Evolutionary conservation across 2,329 filamentous ascomycete species (phyloP).

Genomic region (Ophiostoma ips): DNA sequence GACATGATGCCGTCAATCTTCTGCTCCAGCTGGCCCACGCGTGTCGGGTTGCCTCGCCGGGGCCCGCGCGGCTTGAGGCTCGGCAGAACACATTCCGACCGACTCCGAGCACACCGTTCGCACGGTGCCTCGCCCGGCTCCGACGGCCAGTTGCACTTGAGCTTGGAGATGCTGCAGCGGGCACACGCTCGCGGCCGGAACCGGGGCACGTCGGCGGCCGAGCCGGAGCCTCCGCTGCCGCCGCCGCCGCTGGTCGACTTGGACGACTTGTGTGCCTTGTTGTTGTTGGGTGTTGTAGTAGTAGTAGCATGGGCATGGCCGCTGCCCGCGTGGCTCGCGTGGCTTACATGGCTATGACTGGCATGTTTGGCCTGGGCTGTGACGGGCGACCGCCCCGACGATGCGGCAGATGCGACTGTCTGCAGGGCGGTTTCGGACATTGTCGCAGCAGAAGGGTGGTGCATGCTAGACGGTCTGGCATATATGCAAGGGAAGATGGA

Average conservation of each 20-base stretch:
- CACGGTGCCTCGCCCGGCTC: constrained; percentile 15
- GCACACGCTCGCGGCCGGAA: constrained; percentile 19
- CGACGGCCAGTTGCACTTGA: constrained; percentile 15
- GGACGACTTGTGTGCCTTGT: background rate
- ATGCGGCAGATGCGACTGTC: background rate
- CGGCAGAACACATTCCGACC: constrained; percentile 13
- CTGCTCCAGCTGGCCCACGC: constrained; percentile 25
- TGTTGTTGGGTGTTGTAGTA: no score
- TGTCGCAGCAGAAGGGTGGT: background rate
- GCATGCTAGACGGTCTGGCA: background rate
- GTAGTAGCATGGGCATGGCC: no score
- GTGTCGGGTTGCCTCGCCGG: constrained; percentile 14
- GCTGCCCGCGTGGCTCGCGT: no score
- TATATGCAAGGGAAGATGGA: background rate
- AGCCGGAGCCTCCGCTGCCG: background rate
- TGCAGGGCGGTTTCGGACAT: background rate
- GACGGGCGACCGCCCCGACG: background rate
- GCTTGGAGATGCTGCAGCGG: constrained; percentile 18
- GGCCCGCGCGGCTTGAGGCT: constrained; percentile 15
- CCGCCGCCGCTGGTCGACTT: background rate
- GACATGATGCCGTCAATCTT: constrained; percentile 27
- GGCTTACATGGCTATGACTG: background rate
- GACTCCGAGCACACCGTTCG: constrained; percentile 13
- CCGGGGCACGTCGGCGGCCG: constrained; percentile 5
- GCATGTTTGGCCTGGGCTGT: background rate